Evolutionary conservation across 768 basidiomycete species (phyloP).

Genomic region (Pseudohyphozyma bogoriensis): DNA sequence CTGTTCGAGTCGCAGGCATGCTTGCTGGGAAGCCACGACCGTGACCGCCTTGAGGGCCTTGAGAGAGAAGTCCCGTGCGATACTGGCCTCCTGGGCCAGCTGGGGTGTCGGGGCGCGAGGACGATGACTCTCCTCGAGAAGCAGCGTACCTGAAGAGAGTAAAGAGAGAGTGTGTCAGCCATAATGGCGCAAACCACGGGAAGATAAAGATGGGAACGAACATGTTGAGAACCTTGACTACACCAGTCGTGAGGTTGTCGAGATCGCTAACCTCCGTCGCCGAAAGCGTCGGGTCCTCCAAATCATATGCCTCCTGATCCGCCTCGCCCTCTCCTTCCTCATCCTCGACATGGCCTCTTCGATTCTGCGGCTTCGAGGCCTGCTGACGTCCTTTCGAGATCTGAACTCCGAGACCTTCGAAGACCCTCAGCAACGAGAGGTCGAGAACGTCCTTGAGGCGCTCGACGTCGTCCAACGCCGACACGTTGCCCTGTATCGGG

Average conservation of each 20-base stretch:
- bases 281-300: conserved; percentile 19
- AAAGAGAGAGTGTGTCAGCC: neutral
- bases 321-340: conserved; percentile 26
- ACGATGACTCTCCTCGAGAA: neutral
- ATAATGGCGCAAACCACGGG: neutral
- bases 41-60: neutral
- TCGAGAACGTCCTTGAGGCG: conserved; percentile 70
- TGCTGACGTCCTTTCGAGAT: conserved; percentile 7
- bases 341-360: conserved; percentile 16
- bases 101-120: neutral
- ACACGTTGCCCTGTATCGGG: conserved; percentile 62
- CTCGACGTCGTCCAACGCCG: conserved; percentile 71
- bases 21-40: neutral
- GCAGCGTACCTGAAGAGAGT: conserved; percentile 12
- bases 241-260: conserved; percentile 21
- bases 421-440: conserved; percentile 74
- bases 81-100: neutral
- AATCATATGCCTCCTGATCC: conserved; percentile 25
- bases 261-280: conserved; percentile 24
- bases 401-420: conserved; percentile 56
- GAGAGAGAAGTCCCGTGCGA: neutral
- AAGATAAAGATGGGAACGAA: neutral
- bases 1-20: conserved; percentile 1
- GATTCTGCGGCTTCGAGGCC: neutral
- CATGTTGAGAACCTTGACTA: conserved; percentile 27